A percentile compares a stretch with the other conserved stretches of the same genome.
Evolutionary conservation across 75 land plant species (phyloP).

Genomic region (Pinus albicaulis): DNA sequence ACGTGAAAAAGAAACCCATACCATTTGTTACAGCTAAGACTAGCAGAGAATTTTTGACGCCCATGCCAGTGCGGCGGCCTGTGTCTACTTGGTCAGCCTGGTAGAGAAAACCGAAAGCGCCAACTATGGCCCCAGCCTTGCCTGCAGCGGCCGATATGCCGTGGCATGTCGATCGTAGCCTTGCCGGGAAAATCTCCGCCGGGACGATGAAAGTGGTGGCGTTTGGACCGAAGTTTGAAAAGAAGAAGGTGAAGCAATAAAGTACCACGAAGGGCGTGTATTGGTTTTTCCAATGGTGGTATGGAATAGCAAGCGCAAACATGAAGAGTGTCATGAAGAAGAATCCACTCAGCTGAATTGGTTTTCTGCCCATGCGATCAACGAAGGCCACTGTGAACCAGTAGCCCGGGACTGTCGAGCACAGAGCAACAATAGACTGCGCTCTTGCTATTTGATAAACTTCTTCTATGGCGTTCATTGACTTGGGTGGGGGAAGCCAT

Average conservation of each 20-base stretch:
- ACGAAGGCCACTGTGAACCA: constrained; percentile 45
- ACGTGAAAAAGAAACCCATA: constrained; percentile 29
- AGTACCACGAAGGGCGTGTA: not conserved
- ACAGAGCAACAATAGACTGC: constrained; percentile 38
- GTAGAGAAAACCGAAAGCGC: constrained; percentile 54
- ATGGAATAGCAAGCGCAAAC: not conserved
- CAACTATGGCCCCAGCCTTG: constrained; percentile 47
- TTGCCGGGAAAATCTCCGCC: constrained; percentile 42
- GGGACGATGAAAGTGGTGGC: constrained; percentile 8
- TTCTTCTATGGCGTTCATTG: constrained; percentile 41
- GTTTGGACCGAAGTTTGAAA: constrained; percentile 20
- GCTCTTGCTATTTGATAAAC: constrained; percentile 30
- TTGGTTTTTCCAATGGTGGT: not conserved
- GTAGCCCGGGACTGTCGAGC: constrained; percentile 44
- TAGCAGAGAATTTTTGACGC: constrained; percentile 17
- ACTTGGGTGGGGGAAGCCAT: too few relatives aligned
- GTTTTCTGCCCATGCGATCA: constrained; percentile 16
- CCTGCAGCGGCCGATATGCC: constrained; percentile 49
- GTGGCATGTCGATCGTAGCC: constrained; percentile 46
- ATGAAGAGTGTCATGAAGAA: not conserved
- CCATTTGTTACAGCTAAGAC: constrained; percentile 7
- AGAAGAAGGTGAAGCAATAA: not conserved
- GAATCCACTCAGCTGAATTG: constrained; percentile 31
- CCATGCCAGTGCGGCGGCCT: too few relatives aligned
- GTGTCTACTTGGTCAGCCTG: constrained; percentile 34